phyloP scores from a whole-genome alignment of 768 basidiomycete genomes.

The Termitomyces sp. region DNA sequence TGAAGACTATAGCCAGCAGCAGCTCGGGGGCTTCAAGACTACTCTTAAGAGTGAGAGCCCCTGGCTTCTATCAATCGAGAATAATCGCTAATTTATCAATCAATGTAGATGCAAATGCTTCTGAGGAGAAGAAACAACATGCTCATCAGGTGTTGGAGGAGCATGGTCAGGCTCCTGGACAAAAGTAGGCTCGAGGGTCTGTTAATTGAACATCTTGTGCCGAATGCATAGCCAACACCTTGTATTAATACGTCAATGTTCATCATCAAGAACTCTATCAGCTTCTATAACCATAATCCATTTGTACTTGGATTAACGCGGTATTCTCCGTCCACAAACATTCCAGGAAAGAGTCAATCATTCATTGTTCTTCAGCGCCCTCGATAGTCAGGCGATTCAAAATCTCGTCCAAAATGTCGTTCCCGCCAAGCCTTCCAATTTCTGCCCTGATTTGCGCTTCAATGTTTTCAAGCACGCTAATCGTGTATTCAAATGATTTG shows the following conservation, averaged over 20 bases:
- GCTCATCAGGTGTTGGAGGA: neutral
- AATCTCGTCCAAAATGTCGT: neutral
- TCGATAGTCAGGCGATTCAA: neutral
- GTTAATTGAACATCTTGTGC: too few species aligned
- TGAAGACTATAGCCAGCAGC: neutral
- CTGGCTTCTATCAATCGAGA: too few species aligned
- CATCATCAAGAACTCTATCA: too few species aligned
- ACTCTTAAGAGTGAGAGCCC: neutral
- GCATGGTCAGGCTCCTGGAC: neutral
- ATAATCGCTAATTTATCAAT: neutral
- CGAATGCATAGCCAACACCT: too few species aligned
- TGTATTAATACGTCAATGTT: too few species aligned
- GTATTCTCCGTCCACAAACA: too few species aligned
- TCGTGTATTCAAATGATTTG: constrained; percentile 83
- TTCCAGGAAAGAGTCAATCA: neutral
- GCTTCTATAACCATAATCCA: too few species aligned
- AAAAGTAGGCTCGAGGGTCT: neutral
- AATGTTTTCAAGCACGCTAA: constrained; percentile 44
- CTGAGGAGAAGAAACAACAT: neutral
- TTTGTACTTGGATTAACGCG: too few species aligned
- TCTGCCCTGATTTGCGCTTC: neutral
- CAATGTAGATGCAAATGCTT: neutral
- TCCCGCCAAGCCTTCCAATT: neutral
- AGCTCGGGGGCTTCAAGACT: neutral
- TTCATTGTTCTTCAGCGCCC: neutral